Base-by-base conservation (phyloP, 2,329 filamentous ascomycete species). In the Sporothrix euskadiensis region DNA sequence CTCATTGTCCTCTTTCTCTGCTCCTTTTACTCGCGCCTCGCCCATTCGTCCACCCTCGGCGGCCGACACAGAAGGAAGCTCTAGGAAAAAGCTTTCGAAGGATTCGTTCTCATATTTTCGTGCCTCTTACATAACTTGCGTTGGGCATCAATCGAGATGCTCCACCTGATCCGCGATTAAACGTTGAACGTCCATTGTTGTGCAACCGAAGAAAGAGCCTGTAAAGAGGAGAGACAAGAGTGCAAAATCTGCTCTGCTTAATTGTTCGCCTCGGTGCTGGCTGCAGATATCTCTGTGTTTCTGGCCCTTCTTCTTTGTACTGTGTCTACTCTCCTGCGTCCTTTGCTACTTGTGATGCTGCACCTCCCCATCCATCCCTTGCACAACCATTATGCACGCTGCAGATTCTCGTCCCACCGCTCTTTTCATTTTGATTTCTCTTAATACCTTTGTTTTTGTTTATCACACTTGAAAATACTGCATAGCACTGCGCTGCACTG, bases 361-460 rank as follows among this genome's bases (percentile, higher is more conserved):
- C 61, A 66, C 39, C 47, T 39, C 39, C 44, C 35, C 22, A 49
- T 26, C 39, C 61, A 66, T 30, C 39, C 61, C 61, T 66, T 68
- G 26, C 65, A 47, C 65, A 52, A 52, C 26, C 65, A 52, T n/a
- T 26, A 56, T 54, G 66, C 66, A 54, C 47, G 30, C 16, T 52
- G 44, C 5, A 19, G 47, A 39, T 35, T 52, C 32, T 69, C 61
- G 66, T 69, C 66, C 65, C 66, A 69, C 66, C 66, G 66, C 66
- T 66, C 61, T 66, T 66, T 66, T 56, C 59, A n/a, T 69, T 56
- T 30, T 26, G 9, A 12, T 39, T 35, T 39, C 6, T 12, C 6
- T 54, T 69, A 5, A 5, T n/a, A 0, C 5, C 6, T 47, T 26
- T 22, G 26, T 16, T 16, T 35, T 14, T 49, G n/a, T 52, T 66